Evolutionary conservation across 768 basidiomycete genomes (phyloP), one percentile per base, ranked within the genome.

Genomic region (Pleurotus tuber-regium): DNA sequence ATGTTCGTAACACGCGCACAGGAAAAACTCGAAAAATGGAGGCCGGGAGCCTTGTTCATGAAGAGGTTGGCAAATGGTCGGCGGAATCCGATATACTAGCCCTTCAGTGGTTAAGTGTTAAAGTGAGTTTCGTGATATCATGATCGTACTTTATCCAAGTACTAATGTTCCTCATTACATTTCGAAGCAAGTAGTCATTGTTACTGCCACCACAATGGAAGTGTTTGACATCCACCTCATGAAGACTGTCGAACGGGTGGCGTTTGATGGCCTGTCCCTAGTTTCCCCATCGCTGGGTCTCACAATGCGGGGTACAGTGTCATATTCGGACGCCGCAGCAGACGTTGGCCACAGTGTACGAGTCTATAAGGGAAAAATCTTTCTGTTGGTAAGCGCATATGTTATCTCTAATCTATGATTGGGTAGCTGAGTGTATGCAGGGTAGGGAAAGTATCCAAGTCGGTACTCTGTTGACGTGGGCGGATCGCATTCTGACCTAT

Each of bases 391-490:
- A 65, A 69, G 89, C 68, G 33, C 1, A n/a, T 25, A 19, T 39
- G 44, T 4, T 26, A 43, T 40, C 14, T 30, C 18, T n/a, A n/a
- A n/a, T n/a, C 4, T 47, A 16, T 18, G 5, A 8, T 57, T 38
- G 57, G 39, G 12, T 39, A 50, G 41, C 54, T 23, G 7, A 49
- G 43, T 50, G 18, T n/a, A 26, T 47, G n/a, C 57, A 89, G 92
- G 79, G 81, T 41, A 75, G 76, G 46, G 74, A 84, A 51, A 80
- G 80, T 42, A 56, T 98, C 1, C 77, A 80, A 62, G 92, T 89
- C 2, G 97, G 93, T 23, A 90, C 88, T 2, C 73, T 98, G 18
- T 72, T 94, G 25, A 92, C 92, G 1, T 99, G 97, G 97, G 92
- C 96, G 4, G 97, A 99, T 65, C 84, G 87, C 38, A 86, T 98